Conservation (phyloP, 805 yeast genomes). For the Candida cerambycidarum region DNA sequence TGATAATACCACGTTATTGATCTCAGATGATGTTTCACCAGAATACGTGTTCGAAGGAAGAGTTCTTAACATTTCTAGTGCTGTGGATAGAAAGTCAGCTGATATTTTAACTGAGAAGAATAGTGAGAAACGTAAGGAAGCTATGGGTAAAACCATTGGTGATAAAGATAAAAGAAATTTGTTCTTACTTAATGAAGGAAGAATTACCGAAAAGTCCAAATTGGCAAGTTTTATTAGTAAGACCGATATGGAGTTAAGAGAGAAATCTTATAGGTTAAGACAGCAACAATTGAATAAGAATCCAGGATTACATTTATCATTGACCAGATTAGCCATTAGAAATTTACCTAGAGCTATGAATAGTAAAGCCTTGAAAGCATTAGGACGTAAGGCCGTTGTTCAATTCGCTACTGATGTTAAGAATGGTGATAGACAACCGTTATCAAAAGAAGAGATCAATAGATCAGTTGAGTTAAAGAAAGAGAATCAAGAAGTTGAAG, state of each 20-base stretch:
- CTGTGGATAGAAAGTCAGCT: slow-evolving; percentile 87
- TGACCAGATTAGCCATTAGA: slow-evolving; percentile 92
- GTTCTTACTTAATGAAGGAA: slow-evolving; percentile 89
- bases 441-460: slow-evolving; percentile 82
- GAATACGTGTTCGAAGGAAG: slow-evolving; percentile 91
- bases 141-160: slow-evolving; percentile 75
- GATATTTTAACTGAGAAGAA: slow-evolving; percentile 68
- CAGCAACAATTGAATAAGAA: slow-evolving; percentile 88
- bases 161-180: slow-evolving; percentile 83
- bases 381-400: slow-evolving; percentile 93
- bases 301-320: slow-evolving; percentile 87
- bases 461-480: slow-evolving; percentile 74
- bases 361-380: slow-evolving; percentile 81
- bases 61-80: slow-evolving; percentile 75
- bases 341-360: slow-evolving; percentile 92
- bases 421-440: slow-evolving; percentile 70
- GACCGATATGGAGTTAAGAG: slow-evolving; percentile 83
- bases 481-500: slow-evolving; percentile 35
- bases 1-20: slow-evolving; percentile 60
- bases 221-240: slow-evolving; percentile 67
- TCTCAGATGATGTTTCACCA: slow-evolving; percentile 90
- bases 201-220: slow-evolving; percentile 77
- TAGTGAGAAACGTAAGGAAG: slow-evolving; percentile 68
- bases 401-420: slow-evolving; percentile 90
- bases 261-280: slow-evolving; percentile 80